Conservation (phyloP, 768 basidiomycete genomes). For the Amanita phalloides region DNA sequence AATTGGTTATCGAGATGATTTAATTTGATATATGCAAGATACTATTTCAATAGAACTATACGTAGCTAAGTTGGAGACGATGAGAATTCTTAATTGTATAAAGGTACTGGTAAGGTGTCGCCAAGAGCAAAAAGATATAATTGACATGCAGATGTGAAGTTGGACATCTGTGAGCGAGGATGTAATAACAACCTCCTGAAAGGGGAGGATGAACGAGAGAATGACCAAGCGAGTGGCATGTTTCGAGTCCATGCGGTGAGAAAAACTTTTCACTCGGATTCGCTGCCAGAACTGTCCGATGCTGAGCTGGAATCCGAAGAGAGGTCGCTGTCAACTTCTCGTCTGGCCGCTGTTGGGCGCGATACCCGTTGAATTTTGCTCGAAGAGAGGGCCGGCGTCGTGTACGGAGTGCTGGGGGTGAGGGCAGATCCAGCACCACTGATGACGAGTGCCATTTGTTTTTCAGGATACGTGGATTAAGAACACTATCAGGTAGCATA, state of each 20-base stretch:
- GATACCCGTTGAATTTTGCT: conserved; percentile 30
- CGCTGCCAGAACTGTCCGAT: conserved; percentile 68
- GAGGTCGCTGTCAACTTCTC: conserved; percentile 53
- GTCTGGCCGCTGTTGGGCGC: conserved; percentile 24
- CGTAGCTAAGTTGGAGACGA: conserved; percentile 34
- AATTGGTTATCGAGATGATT: background rate
- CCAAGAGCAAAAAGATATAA: conserved; percentile 2
- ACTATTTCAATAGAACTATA: conserved; percentile 19
- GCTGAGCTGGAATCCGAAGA: conserved; percentile 75
- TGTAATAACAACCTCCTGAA: background rate
- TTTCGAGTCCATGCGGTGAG: conserved; percentile 9
- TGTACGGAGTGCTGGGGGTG: no score
- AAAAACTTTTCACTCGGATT: conserved; percentile 53
- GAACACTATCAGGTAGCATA: no score
- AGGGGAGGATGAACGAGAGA: conserved; percentile 1
- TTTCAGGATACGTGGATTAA: no score
- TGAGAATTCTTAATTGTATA: conserved; percentile 7
- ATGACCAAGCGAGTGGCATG: conserved; percentile 11
- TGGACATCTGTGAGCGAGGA: background rate
- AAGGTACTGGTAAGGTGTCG: conserved; percentile 2
- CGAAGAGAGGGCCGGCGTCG: no score
- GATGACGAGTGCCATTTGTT: no score
- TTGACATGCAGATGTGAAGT: background rate
- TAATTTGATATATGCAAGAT: conserved; percentile 22
- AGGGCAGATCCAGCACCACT: no score